Evolutionary conservation across 2,329 filamentous ascomycete species (phyloP).

Genomic region (Botrytis tulipae): DNA sequence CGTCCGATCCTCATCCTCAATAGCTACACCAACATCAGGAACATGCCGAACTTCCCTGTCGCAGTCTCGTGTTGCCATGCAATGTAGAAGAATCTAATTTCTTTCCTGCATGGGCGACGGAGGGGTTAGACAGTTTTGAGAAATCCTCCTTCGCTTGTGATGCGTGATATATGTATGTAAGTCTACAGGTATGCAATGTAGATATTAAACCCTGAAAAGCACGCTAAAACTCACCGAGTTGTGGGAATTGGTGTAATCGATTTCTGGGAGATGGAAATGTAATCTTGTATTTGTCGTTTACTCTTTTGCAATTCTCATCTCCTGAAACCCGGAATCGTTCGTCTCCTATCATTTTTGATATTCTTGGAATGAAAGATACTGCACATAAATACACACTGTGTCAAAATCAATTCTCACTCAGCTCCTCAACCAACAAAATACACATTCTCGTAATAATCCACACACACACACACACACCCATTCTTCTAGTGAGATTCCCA

Average conservation of each 20-base stretch:
- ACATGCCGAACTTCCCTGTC: slow-evolving; percentile 20
- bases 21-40: slow-evolving; percentile 12
- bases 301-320: background rate
- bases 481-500: no score
- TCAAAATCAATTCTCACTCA: background rate
- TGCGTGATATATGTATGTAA: background rate
- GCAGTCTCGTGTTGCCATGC: background rate
- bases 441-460: background rate
- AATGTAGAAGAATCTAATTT: background rate
- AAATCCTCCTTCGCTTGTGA: slow-evolving; percentile 12
- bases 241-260: background rate
- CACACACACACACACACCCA: background rate
- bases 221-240: slow-evolving; percentile 5
- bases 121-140: background rate
- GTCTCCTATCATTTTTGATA: background rate
- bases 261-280: background rate
- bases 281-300: background rate
- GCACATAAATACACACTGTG: no score
- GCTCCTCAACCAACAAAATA: background rate
- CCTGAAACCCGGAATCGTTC: no score
- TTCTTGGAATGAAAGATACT: background rate
- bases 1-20: slow-evolving; percentile 15
- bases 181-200: background rate
- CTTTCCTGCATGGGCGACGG: slow-evolving; percentile 1
- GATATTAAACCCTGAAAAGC: slow-evolving; percentile 1